Evolutionary conservation across 352 stramenopile species (phyloP).

Genomic region (Phytophthora aleatoria): DNA sequence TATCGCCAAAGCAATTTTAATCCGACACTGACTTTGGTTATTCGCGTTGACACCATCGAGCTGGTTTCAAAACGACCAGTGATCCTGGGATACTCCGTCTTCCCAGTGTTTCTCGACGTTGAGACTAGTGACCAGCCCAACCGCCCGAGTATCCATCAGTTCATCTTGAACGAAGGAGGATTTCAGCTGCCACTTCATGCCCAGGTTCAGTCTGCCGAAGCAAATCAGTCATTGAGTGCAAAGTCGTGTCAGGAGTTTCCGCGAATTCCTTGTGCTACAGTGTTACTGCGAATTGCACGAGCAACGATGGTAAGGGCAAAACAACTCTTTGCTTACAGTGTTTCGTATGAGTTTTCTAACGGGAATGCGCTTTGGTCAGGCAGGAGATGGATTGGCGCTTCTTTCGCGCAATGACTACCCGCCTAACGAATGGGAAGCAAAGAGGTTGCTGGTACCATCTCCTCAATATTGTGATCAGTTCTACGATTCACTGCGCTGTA

Average conservation of each 20-base stretch:
- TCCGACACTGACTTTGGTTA: slow-evolving; percentile 79
- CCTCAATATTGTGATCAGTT: slow-evolving; percentile 50
- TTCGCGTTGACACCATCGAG: slow-evolving; percentile 87
- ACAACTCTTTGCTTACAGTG: not conserved
- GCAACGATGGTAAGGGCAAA: slow-evolving; percentile 48
- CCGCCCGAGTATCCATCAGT: slow-evolving; percentile 55
- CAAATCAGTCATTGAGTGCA: slow-evolving; percentile 37
- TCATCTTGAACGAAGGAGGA: slow-evolving; percentile 63
- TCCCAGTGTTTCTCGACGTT: slow-evolving; percentile 77
- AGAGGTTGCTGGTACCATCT: slow-evolving; percentile 46
- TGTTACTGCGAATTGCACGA: slow-evolving; percentile 70
- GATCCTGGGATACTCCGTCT: slow-evolving; percentile 76
- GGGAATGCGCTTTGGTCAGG: slow-evolving; percentile 12
- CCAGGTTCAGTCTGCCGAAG: slow-evolving; percentile 43
- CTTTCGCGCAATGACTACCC: slow-evolving; percentile 59
- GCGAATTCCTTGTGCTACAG: slow-evolving; percentile 75
- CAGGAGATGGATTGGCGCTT: slow-evolving; percentile 57
- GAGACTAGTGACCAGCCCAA: slow-evolving; percentile 58
- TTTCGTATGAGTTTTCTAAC: not conserved
- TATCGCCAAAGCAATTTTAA: slow-evolving; percentile 81
- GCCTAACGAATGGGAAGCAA: slow-evolving; percentile 52
- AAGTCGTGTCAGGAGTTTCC: slow-evolving; percentile 44
- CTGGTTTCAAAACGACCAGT: slow-evolving; percentile 45
- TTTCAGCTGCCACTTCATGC: slow-evolving; percentile 84
- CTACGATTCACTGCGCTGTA: slow-evolving; percentile 60